Evolutionary conservation across 139 green algal species (phyloP).

Genomic region (Axilococcus clingmanii): DNA sequence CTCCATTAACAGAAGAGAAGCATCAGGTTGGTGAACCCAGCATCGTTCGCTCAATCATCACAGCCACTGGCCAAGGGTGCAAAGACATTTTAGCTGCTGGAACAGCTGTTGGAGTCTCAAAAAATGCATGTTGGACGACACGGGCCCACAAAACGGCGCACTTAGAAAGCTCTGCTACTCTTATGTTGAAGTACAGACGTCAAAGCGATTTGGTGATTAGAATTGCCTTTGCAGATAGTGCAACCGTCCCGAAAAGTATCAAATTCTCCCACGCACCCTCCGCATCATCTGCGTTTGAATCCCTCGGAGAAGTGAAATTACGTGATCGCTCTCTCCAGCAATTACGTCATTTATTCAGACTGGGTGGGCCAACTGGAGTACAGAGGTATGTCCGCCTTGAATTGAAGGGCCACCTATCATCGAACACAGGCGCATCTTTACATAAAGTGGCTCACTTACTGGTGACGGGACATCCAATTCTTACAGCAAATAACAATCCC

Average conservation of each 20-base stretch:
- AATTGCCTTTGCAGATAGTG: conserved; percentile 22
- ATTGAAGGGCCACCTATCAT: conserved; percentile 22
- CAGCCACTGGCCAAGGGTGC: conserved; percentile 17
- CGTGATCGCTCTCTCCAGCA: conserved; percentile 16
- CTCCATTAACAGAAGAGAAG: too few relatives aligned
- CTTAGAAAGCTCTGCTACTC: conserved; percentile 18
- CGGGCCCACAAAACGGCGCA: conserved; percentile 7
- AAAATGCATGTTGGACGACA: conserved; percentile 4
- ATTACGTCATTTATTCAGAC: conserved; percentile 33
- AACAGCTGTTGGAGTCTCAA: not conserved
- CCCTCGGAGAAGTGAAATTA: conserved; percentile 24
- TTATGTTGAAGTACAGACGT: conserved; percentile 13
- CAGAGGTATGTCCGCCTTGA: conserved; percentile 35
- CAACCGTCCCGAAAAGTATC: conserved; percentile 13
- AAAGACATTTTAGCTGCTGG: conserved; percentile 10
- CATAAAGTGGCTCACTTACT: conserved; percentile 18
- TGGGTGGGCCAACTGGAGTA: conserved; percentile 19
- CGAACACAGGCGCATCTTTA: conserved; percentile 3
- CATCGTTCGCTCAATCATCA: conserved; percentile 12
- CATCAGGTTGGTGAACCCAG: conserved; percentile 6
- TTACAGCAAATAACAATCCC: not conserved
- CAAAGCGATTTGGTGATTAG: conserved; percentile 20
- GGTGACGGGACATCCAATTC: conserved; percentile 9
- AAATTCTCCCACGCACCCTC: conserved; percentile 17
- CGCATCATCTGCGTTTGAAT: conserved; percentile 20